Evolutionary conservation across 345 rosid genomes (phyloP).

Genomic region (Abelmoschus esculentus): DNA sequence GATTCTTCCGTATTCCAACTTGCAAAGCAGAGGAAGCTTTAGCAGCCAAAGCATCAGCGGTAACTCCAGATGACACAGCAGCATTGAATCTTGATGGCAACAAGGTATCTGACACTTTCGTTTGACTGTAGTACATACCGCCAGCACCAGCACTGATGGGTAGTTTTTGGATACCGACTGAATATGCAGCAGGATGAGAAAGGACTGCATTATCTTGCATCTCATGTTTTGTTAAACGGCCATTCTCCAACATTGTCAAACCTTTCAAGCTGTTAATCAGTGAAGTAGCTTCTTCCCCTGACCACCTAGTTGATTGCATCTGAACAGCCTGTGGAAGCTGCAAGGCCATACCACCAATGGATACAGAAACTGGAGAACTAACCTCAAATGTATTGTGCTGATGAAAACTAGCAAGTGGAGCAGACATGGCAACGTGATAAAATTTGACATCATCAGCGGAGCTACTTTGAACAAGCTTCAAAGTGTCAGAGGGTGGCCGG

Average conservation of each 20-base stretch:
- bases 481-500: slow-evolving; percentile 34
- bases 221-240: slow-evolving; percentile 40
- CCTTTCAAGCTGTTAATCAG: slow-evolving; percentile 52
- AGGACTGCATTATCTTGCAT: slow-evolving; percentile 37
- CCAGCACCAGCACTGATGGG: slow-evolving; percentile 30
- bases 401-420: slow-evolving; percentile 32
- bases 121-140: slow-evolving; percentile 37
- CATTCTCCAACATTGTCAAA: slow-evolving; percentile 50
- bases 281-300: slow-evolving; percentile 41
- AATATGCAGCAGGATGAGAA: slow-evolving; percentile 26
- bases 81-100: slow-evolving; percentile 40
- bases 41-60: slow-evolving; percentile 34
- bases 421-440: slow-evolving; percentile 29
- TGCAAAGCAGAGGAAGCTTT: slow-evolving; percentile 34
- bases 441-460: slow-evolving; percentile 33
- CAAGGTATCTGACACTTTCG: slow-evolving; percentile 33
- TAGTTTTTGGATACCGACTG: slow-evolving; percentile 31
- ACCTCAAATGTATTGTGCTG: slow-evolving; percentile 38
- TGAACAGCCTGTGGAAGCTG: slow-evolving; percentile 40
- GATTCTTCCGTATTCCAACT: slow-evolving; percentile 45
- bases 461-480: slow-evolving; percentile 33
- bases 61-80: slow-evolving; percentile 38
- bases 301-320: slow-evolving; percentile 43
- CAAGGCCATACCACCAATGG: slow-evolving; percentile 33
- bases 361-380: slow-evolving; percentile 27